A percentile compares a stretch with the other conserved stretches of the same genome.
Evolutionary conservation across 2,329 filamentous ascomycete species (phyloP).

Genomic region (Exserohilum turcica): DNA sequence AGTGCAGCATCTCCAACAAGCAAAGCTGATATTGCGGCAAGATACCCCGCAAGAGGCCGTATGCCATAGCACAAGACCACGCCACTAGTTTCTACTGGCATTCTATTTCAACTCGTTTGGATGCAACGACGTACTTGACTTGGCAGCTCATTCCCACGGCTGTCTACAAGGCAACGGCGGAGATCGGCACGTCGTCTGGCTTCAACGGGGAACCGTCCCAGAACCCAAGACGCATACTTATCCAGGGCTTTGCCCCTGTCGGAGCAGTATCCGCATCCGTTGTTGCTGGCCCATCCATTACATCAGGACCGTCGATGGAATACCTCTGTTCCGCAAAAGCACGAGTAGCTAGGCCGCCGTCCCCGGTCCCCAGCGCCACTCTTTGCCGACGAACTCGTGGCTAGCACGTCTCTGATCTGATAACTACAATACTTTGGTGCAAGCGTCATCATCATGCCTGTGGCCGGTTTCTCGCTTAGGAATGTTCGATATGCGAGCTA

Average conservation of each 20-base stretch:
- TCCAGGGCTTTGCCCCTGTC: neutral
- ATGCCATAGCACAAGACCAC: slow-evolving; percentile 7
- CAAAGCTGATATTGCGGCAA: neutral
- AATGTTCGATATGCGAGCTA: slow-evolving; percentile 27
- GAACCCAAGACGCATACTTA: neutral
- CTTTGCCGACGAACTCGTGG: neutral
- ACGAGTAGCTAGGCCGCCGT: neutral
- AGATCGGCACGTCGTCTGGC: neutral
- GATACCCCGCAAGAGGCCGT: slow-evolving; percentile 2
- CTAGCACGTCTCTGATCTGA: slow-evolving; percentile 1
- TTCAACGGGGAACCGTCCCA: neutral
- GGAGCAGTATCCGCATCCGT: neutral
- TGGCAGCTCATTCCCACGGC: neutral
- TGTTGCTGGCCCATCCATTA: neutral
- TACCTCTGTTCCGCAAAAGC: neutral
- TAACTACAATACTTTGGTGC: neutral
- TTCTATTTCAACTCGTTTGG: neutral
- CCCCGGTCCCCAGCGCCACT: neutral
- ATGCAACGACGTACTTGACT: neutral
- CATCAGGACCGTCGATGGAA: neutral
- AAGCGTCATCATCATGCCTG: slow-evolving; percentile 13
- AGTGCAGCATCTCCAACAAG: neutral
- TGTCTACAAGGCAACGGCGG: neutral
- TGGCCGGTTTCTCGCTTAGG: slow-evolving; percentile 32
- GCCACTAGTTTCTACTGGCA: slow-evolving; percentile 2